Evolutionary conservation across 768 basidiomycete species (phyloP).

Genomic region (Holtermanniella nyarrowii): DNA sequence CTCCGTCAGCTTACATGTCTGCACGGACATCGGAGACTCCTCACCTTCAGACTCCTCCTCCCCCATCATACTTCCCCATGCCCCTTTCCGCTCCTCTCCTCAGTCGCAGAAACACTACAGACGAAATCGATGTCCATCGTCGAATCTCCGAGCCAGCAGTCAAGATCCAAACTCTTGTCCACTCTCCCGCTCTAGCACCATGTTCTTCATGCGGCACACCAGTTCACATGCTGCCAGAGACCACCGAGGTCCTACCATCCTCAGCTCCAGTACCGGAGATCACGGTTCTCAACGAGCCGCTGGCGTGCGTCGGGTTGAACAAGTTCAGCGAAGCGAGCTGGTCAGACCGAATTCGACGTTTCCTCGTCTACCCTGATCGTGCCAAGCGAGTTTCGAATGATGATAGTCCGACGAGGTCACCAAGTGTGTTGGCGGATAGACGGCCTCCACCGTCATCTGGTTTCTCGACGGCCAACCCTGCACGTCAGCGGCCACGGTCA

Average conservation of each 20-base stretch:
- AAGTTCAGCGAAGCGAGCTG: constrained; percentile 4
- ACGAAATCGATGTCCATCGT: too few relatives aligned
- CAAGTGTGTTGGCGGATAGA: background rate
- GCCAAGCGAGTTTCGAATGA: background rate
- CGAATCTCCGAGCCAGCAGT: too few relatives aligned
- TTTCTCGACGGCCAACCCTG: background rate
- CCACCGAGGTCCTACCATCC: too few relatives aligned
- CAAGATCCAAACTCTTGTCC: too few relatives aligned
- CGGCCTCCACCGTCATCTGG: too few relatives aligned
- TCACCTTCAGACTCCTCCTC: background rate
- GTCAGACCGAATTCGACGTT: constrained; percentile 12
- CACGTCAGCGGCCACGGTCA: background rate
- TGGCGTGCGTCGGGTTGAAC: constrained; percentile 21
- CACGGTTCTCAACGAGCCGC: constrained; percentile 17
- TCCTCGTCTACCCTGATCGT: constrained; percentile 22
- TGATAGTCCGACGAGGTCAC: background rate
- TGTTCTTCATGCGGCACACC: too few relatives aligned
- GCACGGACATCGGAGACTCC: background rate
- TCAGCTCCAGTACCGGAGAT: constrained; percentile 21
- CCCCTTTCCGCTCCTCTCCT: too few relatives aligned
- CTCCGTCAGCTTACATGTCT: background rate
- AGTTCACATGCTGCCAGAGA: too few relatives aligned
- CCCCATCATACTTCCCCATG: too few relatives aligned
- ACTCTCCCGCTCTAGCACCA: too few relatives aligned
- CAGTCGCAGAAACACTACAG: too few relatives aligned